These are phyloP conservation scores for Phytopythium delawarense DNA, from an alignment of 352 stramenopile genomes.

Conservation along the genomic window DNA sequence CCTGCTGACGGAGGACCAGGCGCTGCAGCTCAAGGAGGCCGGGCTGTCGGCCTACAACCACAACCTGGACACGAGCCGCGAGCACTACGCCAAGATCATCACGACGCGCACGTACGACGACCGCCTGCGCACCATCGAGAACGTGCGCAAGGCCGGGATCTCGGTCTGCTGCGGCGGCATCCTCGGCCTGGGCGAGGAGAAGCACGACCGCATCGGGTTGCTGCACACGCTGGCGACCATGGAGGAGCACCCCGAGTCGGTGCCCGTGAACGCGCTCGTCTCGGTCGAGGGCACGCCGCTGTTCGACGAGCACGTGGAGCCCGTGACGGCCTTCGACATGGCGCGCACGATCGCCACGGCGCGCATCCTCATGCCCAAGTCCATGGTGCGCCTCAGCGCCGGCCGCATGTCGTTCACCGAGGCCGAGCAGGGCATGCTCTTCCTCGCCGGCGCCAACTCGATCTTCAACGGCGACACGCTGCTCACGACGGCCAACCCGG, in stretches of 20 bases:
- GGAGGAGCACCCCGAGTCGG: conserved; percentile 94
- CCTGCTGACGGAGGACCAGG: conserved; percentile 96
- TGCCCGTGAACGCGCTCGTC: conserved; percentile 97
- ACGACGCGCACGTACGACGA: conserved; percentile 96
- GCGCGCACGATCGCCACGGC: conserved; percentile 96
- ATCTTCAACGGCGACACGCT: conserved; percentile 99
- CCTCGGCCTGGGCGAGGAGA: conserved; percentile 93
- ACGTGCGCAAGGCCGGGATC: conserved; percentile 96
- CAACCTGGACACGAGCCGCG: conserved; percentile 97
- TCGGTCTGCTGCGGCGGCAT: conserved; percentile 98
- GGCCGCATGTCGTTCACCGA: conserved; percentile 96
- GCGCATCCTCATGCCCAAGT: conserved; percentile 96
- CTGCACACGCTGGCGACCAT: conserved; percentile 96
- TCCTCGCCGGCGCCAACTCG: conserved; percentile 97
- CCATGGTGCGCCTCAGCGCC: conserved; percentile 96
- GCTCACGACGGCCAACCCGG: conserved; percentile 95
- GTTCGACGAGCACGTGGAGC: conserved; percentile 81
- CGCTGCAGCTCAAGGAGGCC: conserved; percentile 95
- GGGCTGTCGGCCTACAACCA: conserved; percentile 98
- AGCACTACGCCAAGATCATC: conserved; percentile 97
- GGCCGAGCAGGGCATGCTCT: conserved; percentile 95
- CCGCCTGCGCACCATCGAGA: conserved; percentile 94
- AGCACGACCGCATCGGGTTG: conserved; percentile 92
- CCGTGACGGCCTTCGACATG: conserved; percentile 96
- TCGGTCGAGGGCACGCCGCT: conserved; percentile 94